Evolutionary conservation across 2,329 filamentous ascomycete species (phyloP), one percentile per base, ranked within the genome.

Genomic region (Stagonosporopsis rhizophila): DNA sequence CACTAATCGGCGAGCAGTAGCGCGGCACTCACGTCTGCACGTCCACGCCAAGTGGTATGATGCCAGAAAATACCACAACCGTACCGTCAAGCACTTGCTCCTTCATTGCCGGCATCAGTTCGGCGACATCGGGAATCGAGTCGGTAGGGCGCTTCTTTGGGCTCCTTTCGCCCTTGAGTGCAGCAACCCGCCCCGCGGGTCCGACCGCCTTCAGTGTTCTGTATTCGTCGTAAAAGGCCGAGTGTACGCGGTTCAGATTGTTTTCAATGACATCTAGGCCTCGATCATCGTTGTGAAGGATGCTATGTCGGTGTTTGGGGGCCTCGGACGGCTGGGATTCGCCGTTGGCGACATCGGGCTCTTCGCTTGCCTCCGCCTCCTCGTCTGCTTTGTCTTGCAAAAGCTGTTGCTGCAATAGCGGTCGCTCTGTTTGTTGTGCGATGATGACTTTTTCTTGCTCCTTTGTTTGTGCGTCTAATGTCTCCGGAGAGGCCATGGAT

Each of bases 361-460:
- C 78, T 19, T 81, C 80, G 30, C 81, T 79, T 44, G 82, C 42
- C n/a, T 32, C 40, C 2, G 79, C 78, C 6, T 83, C 84, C 37
- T 91, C 87, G 64, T 93, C 90, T 68, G 92, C 90, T 66, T 91
- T 90, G 69, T 99, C 95, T 20, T 97, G 83, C 72, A 92, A 84
- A 68, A 96, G 90, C 75, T 99, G 95, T 79, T 96, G 89, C 71
- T 95, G 91, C n/a, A 96, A 80, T 25, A 99, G 79, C 0, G 95
- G 95, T 14, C 94, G 86, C 60, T 97, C 92, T 58, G 88, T 91
- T 17, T 98, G 83, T 76, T 99, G 95, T 58, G 92, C 91, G 70
- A 93, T 89, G 44, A 99, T 85, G 0, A 89, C 85, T 72, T 94
- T 91, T 68, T 95, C 91, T 73, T 98, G 94, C 68, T 95, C 90